A percentile compares a stretch with the other conserved stretches of the same genome.
Conservation (phyloP, 2,329 filamentous ascomycete genomes). For the Rhynchosporium agropyri region DNA sequence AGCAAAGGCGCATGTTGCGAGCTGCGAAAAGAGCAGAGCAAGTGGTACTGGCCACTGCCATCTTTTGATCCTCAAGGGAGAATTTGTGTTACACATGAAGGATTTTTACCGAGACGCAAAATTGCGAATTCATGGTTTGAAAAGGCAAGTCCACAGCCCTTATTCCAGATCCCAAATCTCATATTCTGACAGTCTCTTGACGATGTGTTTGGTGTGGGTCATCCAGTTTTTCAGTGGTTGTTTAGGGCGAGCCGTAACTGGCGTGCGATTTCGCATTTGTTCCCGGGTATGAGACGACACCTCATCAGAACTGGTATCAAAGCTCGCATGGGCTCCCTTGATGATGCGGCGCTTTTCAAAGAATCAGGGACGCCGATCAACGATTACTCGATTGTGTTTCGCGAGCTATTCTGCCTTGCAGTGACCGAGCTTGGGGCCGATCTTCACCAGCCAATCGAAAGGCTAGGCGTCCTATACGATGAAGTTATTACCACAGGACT, state of each 20-base stretch:
- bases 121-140: constrained; percentile 79
- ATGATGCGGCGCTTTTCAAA: constrained; percentile 51
- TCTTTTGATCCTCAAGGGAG: constrained; percentile 71
- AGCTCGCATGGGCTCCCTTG: constrained; percentile 42
- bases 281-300: constrained; percentile 73
- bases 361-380: constrained; percentile 61
- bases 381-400: constrained; percentile 76
- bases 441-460: constrained; percentile 63
- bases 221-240: constrained; percentile 86
- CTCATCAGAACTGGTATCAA: constrained; percentile 52
- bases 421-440: constrained; percentile 72
- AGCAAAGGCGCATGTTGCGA: constrained; percentile 44
- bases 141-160: constrained; percentile 48
- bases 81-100: constrained; percentile 70
- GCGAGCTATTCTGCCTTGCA: constrained; percentile 81
- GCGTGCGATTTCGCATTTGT: constrained; percentile 66
- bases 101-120: constrained; percentile 70
- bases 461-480: constrained; percentile 73
- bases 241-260: constrained; percentile 81
- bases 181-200: constrained; percentile 54
- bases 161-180: constrained; percentile 1
- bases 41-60: constrained; percentile 58
- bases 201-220: constrained; percentile 74
- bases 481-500: constrained; percentile 71
- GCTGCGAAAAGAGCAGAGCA: constrained; percentile 51